These are phyloP conservation scores for Agapanthus africanus DNA, from an alignment of 106 monocot species.

Conservation along the genomic window DNA sequence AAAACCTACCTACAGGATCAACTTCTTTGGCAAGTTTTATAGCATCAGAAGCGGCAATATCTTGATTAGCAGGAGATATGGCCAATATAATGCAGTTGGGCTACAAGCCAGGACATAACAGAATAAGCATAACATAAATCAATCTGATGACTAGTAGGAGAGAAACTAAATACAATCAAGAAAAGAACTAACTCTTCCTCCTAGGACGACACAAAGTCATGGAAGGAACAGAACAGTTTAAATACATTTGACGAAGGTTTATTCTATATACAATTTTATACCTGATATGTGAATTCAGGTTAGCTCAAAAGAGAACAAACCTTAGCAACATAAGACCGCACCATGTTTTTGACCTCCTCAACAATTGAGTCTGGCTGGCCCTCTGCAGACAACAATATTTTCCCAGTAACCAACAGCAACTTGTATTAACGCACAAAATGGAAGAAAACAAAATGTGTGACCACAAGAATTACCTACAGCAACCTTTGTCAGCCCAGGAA, in stretches of 20 bases:
- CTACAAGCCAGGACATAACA: constrained; percentile 26
- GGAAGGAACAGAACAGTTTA: background rate
- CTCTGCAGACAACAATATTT: constrained; percentile 32
- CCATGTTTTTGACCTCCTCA: constrained; percentile 94
- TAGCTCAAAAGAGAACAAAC: constrained; percentile 21
- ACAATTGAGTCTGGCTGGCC: constrained; percentile 94
- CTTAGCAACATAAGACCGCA: constrained; percentile 96
- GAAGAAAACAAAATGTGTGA: background rate
- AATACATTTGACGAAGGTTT: background rate
- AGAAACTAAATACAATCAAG: background rate
- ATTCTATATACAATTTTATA: no score
- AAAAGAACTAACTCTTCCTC: background rate
- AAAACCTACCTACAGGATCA: constrained; percentile 67
- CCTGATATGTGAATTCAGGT: background rate
- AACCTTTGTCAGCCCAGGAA: constrained; percentile 97
- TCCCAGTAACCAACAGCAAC: constrained; percentile 3
- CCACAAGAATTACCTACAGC: constrained; percentile 65
- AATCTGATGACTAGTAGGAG: background rate
- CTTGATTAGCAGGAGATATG: constrained; percentile 99
- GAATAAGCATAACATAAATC: background rate
- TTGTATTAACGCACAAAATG: background rate
- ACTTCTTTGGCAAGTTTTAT: constrained; percentile 98
- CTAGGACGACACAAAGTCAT: background rate
- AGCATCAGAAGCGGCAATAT: constrained; percentile 99
- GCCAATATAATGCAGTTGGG: constrained; percentile 93